These are phyloP conservation scores for Chlorencoelia australis DNA, from an alignment of 2,329 filamentous ascomycete genomes.

Conservation along the genomic window DNA sequence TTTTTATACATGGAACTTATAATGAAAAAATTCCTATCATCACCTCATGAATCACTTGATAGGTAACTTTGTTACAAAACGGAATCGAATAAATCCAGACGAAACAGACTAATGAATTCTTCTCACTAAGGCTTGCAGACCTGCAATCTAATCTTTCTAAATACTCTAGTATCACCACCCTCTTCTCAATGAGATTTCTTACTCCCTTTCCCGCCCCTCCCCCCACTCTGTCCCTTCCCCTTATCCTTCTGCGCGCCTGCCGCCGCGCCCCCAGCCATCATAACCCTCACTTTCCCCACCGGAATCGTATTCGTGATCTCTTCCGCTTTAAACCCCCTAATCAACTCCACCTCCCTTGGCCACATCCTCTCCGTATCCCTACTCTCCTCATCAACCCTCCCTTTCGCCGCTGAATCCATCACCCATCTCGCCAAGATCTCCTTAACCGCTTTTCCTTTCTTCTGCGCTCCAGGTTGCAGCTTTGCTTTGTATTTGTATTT, in stretches of 20 bases:
- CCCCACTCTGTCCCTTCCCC: constrained; percentile 22
- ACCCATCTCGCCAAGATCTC: constrained; percentile 83
- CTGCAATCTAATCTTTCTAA: too few relatives aligned
- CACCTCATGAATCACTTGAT: too few relatives aligned
- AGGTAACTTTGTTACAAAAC: too few relatives aligned
- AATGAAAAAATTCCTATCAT: too few relatives aligned
- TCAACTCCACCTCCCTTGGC: constrained; percentile 75
- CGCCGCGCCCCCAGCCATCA: constrained; percentile 52
- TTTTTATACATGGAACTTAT: too few relatives aligned
- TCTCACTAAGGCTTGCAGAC: too few relatives aligned
- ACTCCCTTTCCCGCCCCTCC: constrained; percentile 19
- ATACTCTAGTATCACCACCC: too few relatives aligned
- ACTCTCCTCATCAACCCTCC: constrained; percentile 49
- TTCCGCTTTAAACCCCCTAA: constrained; percentile 70
- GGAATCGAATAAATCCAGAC: too few relatives aligned
- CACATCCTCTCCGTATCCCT: constrained; percentile 67
- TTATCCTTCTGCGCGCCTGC: constrained; percentile 13
- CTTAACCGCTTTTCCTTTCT: constrained; percentile 90
- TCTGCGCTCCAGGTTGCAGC: constrained; percentile 77
- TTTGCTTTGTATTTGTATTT: constrained; percentile 91
- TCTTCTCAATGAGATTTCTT: too few relatives aligned
- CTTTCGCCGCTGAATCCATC: constrained; percentile 44
- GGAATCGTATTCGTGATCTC: constrained; percentile 75
- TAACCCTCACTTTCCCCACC: constrained; percentile 69
- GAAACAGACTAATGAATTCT: too few relatives aligned